phyloP scores from a whole-genome alignment of 805 yeast species.

The Metschnikowia reukaufii region DNA sequence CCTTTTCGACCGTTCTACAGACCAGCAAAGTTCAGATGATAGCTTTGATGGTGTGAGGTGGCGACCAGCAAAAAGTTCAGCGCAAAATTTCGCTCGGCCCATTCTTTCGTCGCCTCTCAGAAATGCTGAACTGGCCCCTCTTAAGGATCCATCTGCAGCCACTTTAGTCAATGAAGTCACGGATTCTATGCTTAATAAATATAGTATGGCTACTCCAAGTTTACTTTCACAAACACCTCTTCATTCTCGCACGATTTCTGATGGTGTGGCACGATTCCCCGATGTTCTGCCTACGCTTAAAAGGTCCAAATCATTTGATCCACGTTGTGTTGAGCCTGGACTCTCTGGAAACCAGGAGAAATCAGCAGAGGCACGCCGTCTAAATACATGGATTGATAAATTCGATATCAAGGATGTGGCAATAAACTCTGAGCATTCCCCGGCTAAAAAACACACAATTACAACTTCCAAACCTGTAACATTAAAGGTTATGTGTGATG shows the following conservation, averaged over 20 bases:
- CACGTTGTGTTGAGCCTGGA: constrained; percentile 8
- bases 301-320: constrained; percentile 39
- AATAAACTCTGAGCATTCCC: neutral
- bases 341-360: constrained; percentile 15
- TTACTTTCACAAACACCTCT: constrained; percentile 34
- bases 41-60: constrained; percentile 44
- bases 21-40: constrained; percentile 42
- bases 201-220: constrained; percentile 39
- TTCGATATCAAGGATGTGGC: constrained; percentile 19
- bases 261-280: constrained; percentile 20
- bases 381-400: constrained; percentile 33
- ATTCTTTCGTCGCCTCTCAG: constrained; percentile 47
- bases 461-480: too few relatives aligned
- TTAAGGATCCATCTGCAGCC: constrained; percentile 12
- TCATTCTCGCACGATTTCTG: constrained; percentile 36
- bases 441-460: neutral
- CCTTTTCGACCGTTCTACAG: constrained; percentile 16
- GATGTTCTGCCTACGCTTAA: constrained; percentile 33
- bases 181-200: constrained; percentile 41
- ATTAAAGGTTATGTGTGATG: neutral
- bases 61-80: constrained; percentile 18
- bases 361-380: constrained; percentile 5
- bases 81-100: constrained; percentile 12
- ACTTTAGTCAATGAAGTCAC: constrained; percentile 34
- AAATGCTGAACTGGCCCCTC: constrained; percentile 15